Evolutionary conservation across 2,329 filamentous ascomycete species (phyloP).

Genomic region (Botryosphaeria dothidea): DNA sequence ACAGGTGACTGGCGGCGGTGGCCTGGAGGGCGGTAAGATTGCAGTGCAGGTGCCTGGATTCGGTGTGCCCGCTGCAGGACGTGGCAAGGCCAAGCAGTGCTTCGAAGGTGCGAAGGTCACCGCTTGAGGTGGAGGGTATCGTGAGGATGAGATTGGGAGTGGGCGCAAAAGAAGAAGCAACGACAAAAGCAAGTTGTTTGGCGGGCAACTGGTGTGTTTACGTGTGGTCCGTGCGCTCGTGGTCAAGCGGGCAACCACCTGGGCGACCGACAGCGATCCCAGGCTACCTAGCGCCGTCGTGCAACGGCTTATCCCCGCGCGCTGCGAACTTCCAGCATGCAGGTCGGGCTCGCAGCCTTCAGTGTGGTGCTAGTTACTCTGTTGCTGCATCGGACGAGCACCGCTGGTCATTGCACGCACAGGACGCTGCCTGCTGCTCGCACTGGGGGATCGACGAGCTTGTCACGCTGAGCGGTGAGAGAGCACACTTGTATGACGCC

Average conservation of each 20-base stretch:
- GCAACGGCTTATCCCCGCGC: neutral
- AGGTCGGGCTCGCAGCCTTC: neutral
- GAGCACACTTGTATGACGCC: neutral
- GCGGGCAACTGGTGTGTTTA: constrained; percentile 5
- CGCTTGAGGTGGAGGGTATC: neutral
- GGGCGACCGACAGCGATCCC: neutral
- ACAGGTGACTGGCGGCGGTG: neutral
- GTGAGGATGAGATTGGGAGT: neutral
- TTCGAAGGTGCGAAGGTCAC: neutral
- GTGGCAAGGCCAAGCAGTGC: neutral
- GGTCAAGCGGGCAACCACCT: constrained; percentile 9
- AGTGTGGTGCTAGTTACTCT: neutral
- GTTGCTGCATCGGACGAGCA: neutral
- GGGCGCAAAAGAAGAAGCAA: neutral
- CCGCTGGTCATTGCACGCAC: constrained; percentile 2
- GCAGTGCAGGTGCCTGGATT: neutral
- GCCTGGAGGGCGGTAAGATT: neutral
- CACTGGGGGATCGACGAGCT: constrained; percentile 13
- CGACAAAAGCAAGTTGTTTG: constrained; percentile 4
- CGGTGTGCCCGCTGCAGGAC: neutral
- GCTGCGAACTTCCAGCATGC: neutral
- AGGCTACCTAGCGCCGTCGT: neutral
- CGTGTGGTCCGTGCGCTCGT: constrained; percentile 2
- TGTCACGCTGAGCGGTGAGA: constrained; percentile 7
- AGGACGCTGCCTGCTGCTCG: constrained; percentile 10